Evolutionary conservation across 2,329 filamentous ascomycete genomes (phyloP).

Genomic region (Salinomyces thailandicus): DNA sequence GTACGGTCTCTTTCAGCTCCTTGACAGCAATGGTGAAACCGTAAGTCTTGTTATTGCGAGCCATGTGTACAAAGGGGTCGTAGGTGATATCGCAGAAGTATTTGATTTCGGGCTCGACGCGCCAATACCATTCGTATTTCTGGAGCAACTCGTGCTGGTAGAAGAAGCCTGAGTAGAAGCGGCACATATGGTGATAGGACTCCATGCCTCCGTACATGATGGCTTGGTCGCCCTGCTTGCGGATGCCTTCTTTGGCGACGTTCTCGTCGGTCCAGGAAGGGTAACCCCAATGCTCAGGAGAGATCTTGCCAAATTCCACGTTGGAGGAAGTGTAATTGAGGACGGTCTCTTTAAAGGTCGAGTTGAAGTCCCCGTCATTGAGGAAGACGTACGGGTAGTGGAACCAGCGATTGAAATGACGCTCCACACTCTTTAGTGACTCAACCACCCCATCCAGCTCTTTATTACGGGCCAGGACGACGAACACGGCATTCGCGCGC

Average conservation of each 20-base stretch:
- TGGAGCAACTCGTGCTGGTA: constrained; percentile 90
- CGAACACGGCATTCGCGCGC: constrained; percentile 87
- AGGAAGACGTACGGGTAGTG: constrained; percentile 97
- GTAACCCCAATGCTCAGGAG: constrained; percentile 85
- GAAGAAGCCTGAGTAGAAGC: constrained; percentile 99
- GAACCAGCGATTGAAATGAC: constrained; percentile 98
- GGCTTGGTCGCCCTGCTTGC: constrained; percentile 89
- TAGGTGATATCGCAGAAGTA: constrained; percentile 99
- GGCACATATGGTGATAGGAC: constrained; percentile 98
- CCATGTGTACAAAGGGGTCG: constrained; percentile 94
- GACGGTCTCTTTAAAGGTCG: constrained; percentile 80
- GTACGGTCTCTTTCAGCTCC: constrained; percentile 92
- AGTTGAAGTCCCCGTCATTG: constrained; percentile 95
- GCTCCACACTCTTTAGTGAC: constrained; percentile 93
- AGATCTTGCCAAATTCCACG: constrained; percentile 92
- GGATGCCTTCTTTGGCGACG: constrained; percentile 89
- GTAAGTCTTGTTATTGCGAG: constrained; percentile 89
- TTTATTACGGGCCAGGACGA: constrained; percentile 90
- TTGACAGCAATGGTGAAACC: constrained; percentile 98
- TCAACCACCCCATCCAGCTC: constrained; percentile 93
- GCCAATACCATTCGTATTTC: constrained; percentile 99
- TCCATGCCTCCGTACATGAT: constrained; percentile 99
- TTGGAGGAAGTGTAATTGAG: constrained; percentile 77
- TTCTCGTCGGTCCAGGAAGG: constrained; percentile 93
- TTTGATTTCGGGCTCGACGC: constrained; percentile 96